Percentiles rank a stretch among this genome's conserved stretches.
Evolutionary conservation across 345 rosid genomes (phyloP).

Genomic region (Populus ilicifolia): DNA sequence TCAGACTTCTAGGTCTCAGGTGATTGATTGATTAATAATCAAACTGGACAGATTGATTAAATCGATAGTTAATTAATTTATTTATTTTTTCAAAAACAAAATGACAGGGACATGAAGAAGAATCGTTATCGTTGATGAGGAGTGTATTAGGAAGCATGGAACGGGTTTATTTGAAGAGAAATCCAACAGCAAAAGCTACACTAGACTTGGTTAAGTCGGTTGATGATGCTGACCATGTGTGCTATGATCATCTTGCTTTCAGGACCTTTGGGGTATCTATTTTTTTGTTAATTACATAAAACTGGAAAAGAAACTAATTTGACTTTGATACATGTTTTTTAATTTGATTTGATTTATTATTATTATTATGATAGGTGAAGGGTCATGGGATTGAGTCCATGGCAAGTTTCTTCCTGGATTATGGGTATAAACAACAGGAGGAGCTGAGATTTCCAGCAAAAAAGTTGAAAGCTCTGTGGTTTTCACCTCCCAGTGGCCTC

Average conservation of each 20-base stretch:
- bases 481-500: conserved; percentile 62
- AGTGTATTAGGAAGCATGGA: conserved; percentile 68
- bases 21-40: no score
- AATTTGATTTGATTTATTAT: conserved; percentile 1
- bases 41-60: no score
- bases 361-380: conserved; percentile 38
- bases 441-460: conserved; percentile 89
- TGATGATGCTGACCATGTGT: conserved; percentile 50
- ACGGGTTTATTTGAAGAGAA: conserved; percentile 59
- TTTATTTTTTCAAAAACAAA: no score
- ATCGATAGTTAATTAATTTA: no score
- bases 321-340: neutral
- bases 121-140: conserved; percentile 54
- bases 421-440: conserved; percentile 68
- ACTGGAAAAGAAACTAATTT: no score
- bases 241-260: conserved; percentile 91
- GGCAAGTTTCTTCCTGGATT: conserved; percentile 72
- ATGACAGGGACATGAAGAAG: conserved; percentile 35
- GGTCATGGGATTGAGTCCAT: conserved; percentile 82
- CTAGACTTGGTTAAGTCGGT: conserved; percentile 59
- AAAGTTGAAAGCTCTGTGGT: conserved; percentile 87
- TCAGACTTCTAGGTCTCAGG: no score
- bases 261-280: conserved; percentile 76
- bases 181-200: conserved; percentile 80
- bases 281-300: neutral